Evolutionary conservation across 306 rosid genomes (phyloP).

Genomic region (Vicia faba): DNA sequence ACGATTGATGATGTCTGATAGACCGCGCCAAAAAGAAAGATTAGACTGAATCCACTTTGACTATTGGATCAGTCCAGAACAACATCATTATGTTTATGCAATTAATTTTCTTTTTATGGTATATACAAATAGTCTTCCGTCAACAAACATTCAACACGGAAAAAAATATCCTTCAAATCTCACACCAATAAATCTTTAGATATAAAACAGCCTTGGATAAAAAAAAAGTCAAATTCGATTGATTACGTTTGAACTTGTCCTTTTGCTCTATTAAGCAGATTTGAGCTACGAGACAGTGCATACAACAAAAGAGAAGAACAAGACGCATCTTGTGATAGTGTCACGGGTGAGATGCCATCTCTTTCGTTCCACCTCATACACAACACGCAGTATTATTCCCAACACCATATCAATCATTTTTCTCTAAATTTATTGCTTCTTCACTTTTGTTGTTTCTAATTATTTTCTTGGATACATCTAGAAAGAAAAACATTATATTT

Average conservation of each 20-base stretch:
- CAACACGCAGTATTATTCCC: not conserved
- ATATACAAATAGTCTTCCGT: too few species aligned
- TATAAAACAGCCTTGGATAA: not conserved
- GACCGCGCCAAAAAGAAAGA: too few species aligned
- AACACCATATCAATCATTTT: not conserved
- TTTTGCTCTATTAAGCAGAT: conserved; percentile 3
- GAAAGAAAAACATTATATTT: not conserved
- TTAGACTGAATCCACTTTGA: too few species aligned
- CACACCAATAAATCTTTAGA: not conserved
- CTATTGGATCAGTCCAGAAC: too few species aligned
- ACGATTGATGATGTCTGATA: too few species aligned
- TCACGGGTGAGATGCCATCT: conserved; percentile 38
- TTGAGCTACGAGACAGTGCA: not conserved
- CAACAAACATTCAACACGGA: too few species aligned
- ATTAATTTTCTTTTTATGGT: too few species aligned
- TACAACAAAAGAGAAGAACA: conserved; percentile 19
- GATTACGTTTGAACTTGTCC: not conserved
- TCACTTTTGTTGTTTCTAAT: not conserved
- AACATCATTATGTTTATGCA: too few species aligned
- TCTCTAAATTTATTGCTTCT: not conserved
- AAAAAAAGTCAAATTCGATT: not conserved
- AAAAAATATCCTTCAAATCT: not conserved
- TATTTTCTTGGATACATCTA: not conserved
- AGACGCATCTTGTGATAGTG: conserved; percentile 8
- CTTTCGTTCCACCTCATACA: conserved; percentile 25